A percentile compares a stretch with the other conserved stretches of the same genome.
These are phyloP conservation scores for Paxillus involutus DNA, from an alignment of 768 basidiomycete genomes.

Conservation along the genomic window DNA sequence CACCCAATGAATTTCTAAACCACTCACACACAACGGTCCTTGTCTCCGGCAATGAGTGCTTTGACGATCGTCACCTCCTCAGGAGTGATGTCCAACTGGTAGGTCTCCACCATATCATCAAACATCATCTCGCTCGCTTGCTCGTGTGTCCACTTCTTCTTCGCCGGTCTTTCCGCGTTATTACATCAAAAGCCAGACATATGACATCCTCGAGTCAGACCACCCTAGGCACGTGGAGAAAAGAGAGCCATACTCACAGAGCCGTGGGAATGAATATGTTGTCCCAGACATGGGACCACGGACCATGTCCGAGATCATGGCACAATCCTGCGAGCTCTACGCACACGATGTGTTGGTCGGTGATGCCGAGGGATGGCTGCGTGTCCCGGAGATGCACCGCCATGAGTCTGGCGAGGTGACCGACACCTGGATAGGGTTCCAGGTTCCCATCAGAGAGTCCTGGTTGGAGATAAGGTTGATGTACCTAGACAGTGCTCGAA, in stretches of 20 bases:
- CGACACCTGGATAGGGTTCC: slow-evolving; percentile 54
- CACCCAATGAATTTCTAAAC: too few relatives aligned
- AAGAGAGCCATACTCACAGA: slow-evolving; percentile 43
- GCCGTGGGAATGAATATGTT: slow-evolving; percentile 65
- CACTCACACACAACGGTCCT: slow-evolving; percentile 49
- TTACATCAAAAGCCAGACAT: neutral
- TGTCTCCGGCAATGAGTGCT: slow-evolving; percentile 73
- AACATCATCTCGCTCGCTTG: slow-evolving; percentile 84
- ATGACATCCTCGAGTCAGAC: neutral
- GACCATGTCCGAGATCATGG: slow-evolving; percentile 85
- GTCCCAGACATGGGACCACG: slow-evolving; percentile 88
- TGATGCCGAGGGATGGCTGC: slow-evolving; percentile 66
- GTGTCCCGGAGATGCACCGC: slow-evolving; percentile 51
- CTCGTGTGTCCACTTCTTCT: slow-evolving; percentile 68
- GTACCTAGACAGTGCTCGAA: slow-evolving; percentile 84
- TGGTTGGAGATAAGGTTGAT: slow-evolving; percentile 12
- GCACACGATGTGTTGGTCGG: slow-evolving; percentile 70
- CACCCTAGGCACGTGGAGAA: neutral
- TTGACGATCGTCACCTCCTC: slow-evolving; percentile 65
- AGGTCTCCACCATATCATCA: slow-evolving; percentile 59
- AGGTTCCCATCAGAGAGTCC: neutral
- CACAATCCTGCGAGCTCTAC: slow-evolving; percentile 81
- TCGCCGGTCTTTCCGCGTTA: slow-evolving; percentile 38
- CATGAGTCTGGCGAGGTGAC: slow-evolving; percentile 67
- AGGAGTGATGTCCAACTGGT: slow-evolving; percentile 46